Evolutionary conservation across 768 basidiomycete genomes (phyloP).

Genomic region (Kondoa malvinella): DNA sequence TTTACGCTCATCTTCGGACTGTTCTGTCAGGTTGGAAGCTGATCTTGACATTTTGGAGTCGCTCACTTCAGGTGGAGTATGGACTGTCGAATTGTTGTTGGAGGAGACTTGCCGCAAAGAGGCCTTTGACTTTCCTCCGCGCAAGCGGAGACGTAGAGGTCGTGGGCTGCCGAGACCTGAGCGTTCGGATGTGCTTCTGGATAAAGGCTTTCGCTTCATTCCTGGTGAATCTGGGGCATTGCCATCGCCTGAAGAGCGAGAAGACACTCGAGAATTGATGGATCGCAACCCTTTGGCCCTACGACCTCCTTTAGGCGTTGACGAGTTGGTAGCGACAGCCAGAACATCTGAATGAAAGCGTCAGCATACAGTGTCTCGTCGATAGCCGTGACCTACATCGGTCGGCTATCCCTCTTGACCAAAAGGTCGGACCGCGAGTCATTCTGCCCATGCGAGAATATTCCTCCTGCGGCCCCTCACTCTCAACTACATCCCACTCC

Average conservation of each 20-base stretch:
- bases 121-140: background rate
- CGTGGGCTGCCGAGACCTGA: background rate
- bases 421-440: background rate
- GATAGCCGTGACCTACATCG: background rate
- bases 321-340: background rate
- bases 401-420: background rate
- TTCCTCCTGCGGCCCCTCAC: background rate
- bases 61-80: background rate
- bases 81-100: background rate
- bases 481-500: slow-evolving; percentile 2
- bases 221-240: background rate
- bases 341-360: slow-evolving; percentile 4
- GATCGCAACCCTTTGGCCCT: background rate
- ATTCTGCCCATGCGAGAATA: background rate
- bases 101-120: background rate
- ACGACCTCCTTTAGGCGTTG: background rate
- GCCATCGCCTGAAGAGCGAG: background rate
- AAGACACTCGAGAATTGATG: background rate
- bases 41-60: background rate
- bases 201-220: background rate
- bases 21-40: background rate
- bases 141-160: background rate
- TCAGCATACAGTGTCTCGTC: background rate
- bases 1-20: background rate
- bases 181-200: background rate